Base-by-base conservation (phyloP, 176 grass and related monocot species). In the Tuctoria greenei region DNA sequence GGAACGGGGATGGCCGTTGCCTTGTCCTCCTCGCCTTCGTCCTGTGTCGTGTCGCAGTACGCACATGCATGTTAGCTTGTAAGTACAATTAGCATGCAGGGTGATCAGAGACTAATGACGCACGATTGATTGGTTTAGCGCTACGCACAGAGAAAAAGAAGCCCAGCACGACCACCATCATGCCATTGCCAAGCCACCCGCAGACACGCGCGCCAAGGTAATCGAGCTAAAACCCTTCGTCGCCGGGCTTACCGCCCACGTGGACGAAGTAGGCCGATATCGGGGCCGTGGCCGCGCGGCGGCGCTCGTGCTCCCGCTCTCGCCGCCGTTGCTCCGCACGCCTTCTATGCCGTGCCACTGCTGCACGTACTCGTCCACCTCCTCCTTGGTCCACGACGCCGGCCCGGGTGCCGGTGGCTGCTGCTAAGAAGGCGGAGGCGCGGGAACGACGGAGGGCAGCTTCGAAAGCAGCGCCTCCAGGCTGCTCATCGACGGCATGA, bases 401-500 rank as follows among this genome's bases (percentile, higher is more conserved):
- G 45, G 45, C 45, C 12, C 45, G 16, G 45, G 14, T 16, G 31
- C 31, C 31, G 31, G 31, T 0, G 59, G 16, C 7, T 17, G 63
- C 41, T 38, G 70, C 14, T n/a, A n/a, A n/a, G n/a, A n/a, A n/a
- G 35, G 60, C 24, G 8, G 31, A 9, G 83, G 28, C 0, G 62
- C 60, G 10, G 89, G 84, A 28, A 86, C 84, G 31, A 99, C 95
- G 0, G 95, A 94, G 1, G 95, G 92, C 10, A 99, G 96, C 83
- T 95, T 99, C 50, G 96, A 92, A 35, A 99, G 91, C 76, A 99
- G 85, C 24, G 96, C 91, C 76, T 99, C 96, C 28, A 99, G 92
- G 77, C 96, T 95, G 88, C 96, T 99, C 96, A 99, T 99, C 4
- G 96, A 99, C 41, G 96, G 96, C 85, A 86, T 88, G 64, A 95